A percentile compares a stretch with the other conserved stretches of the same genome.
phyloP scores from a whole-genome alignment of 441 rosid species.

The Gossypium aridum region DNA sequence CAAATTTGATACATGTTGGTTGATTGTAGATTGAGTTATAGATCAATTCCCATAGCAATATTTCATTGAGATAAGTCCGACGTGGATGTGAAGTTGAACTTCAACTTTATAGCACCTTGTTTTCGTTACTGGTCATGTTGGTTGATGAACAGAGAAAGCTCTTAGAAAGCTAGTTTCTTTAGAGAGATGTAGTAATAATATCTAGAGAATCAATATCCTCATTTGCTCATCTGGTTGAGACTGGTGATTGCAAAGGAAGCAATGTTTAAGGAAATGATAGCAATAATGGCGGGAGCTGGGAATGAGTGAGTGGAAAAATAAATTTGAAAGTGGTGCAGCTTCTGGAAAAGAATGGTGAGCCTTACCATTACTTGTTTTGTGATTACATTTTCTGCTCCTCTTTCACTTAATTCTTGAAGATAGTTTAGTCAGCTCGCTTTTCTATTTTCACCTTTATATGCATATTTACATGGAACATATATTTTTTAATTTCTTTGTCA shows the following conservation, averaged over 20 bases:
- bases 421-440: too few relatives aligned
- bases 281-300: too few relatives aligned
- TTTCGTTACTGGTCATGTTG: constrained; percentile 33
- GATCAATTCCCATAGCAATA: neutral
- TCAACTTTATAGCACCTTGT: neutral
- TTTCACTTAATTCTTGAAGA: too few relatives aligned
- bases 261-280: neutral
- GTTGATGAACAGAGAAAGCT: constrained; percentile 41
- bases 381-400: too few relatives aligned
- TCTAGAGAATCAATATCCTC: constrained; percentile 32
- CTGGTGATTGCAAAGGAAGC: constrained; percentile 24
- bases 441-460: too few relatives aligned
- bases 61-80: neutral
- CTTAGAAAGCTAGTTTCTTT: constrained; percentile 39
- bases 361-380: too few relatives aligned
- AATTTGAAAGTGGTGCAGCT: too few relatives aligned
- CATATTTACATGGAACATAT: too few relatives aligned
- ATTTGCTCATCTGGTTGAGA: constrained; percentile 33
- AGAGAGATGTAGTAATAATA: constrained; percentile 37
- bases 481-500: too few relatives aligned
- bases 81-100: neutral
- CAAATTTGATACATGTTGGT: too few relatives aligned
- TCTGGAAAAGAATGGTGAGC: too few relatives aligned
- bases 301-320: too few relatives aligned
- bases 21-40: neutral